Percentiles rank a stretch among this genome's conserved stretches.
Conservation (phyloP, 1,139 yeast genomes). For the Magnusiomyces suaveolens region DNA sequence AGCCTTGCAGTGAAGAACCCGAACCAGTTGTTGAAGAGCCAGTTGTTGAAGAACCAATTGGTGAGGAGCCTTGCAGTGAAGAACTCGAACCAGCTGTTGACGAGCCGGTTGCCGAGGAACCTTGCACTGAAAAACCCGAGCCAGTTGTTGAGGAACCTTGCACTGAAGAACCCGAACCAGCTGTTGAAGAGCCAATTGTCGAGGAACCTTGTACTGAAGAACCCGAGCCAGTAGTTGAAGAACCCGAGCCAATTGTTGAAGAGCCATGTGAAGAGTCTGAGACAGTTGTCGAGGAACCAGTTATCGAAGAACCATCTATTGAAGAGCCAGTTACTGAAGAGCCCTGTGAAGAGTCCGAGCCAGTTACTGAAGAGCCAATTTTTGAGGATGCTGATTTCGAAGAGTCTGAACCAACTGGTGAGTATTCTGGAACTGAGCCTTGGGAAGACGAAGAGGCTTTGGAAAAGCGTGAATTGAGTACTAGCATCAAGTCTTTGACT, state of each 20-base stretch:
- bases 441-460: neutral
- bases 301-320: neutral
- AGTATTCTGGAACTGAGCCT: too few relatives aligned
- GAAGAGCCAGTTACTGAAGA: neutral
- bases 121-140: neutral
- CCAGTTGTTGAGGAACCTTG: neutral
- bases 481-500: neutral
- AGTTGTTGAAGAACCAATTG: neutral
- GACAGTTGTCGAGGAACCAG: neutral
- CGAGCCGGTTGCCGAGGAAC: neutral
- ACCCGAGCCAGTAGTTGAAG: neutral
- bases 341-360: neutral
- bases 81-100: neutral
- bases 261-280: neutral
- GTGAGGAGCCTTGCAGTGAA: neutral
- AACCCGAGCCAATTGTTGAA: neutral
- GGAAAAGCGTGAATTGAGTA: neutral
- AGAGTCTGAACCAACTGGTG: neutral
- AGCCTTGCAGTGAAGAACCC: neutral
- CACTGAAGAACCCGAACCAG: neutral
- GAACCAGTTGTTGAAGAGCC: neutral
- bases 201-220: neutral
- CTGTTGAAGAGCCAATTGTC: neutral
- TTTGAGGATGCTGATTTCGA: neutral
- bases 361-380: neutral